Conservation (phyloP, 768 basidiomycete species). For the Collybia nuda region DNA sequence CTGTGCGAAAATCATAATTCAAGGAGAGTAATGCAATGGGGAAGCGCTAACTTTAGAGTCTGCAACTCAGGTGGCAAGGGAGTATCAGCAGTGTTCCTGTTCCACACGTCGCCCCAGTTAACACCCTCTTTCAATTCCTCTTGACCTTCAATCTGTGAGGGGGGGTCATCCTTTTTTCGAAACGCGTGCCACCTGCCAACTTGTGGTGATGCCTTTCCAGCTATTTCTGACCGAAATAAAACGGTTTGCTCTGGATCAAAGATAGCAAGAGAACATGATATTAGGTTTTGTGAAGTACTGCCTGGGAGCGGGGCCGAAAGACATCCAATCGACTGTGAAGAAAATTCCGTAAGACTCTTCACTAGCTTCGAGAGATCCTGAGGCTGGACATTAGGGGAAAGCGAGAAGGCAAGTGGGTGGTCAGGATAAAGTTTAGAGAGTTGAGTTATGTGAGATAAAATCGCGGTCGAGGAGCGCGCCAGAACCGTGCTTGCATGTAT, state of each 20-base stretch:
- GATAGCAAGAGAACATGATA: conserved; percentile 59
- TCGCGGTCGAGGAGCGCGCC: conserved; percentile 30
- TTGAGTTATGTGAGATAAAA: conserved; percentile 32
- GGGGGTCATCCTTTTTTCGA: conserved; percentile 32
- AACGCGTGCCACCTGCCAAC: conserved; percentile 76
- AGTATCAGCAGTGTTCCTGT: conserved; percentile 19
- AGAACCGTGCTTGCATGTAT: conserved; percentile 41
- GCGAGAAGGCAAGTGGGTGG: conserved; percentile 47
- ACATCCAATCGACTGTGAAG: conserved; percentile 54
- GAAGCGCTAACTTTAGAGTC: conserved; percentile 32
- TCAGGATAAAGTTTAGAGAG: conserved; percentile 29
- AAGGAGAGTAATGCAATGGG: background rate
- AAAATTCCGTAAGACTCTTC: conserved; percentile 36
- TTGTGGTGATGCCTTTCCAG: conserved; percentile 55
- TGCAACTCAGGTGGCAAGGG: conserved; percentile 39
- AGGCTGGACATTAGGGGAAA: conserved; percentile 41
- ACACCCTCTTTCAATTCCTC: conserved; percentile 17
- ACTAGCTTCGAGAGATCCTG: conserved; percentile 40
- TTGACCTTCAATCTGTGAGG: background rate
- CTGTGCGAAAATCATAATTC: conserved; percentile 14
- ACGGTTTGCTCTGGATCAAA: conserved; percentile 43
- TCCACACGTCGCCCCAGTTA: conserved; percentile 58
- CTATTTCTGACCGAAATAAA: conserved; percentile 63
- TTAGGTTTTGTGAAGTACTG: conserved; percentile 15
- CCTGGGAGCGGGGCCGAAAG: conserved; percentile 52